Evolutionary conservation across 208 protist genomes (phyloP).

Genomic region (Leishmania turanica): DNA sequence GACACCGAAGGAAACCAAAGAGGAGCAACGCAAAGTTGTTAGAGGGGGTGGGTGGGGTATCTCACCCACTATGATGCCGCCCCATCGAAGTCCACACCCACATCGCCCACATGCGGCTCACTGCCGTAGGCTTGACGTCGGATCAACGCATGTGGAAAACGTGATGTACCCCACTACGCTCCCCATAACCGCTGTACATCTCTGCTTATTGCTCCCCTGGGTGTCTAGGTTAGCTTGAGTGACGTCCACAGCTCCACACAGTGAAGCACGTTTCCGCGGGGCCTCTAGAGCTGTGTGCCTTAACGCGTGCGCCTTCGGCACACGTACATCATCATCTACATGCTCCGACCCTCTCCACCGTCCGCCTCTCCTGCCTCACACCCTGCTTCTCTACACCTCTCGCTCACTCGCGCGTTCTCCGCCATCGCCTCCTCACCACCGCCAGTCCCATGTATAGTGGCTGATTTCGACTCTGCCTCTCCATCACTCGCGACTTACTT

Average conservation of each 20-base stretch:
- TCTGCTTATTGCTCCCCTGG: background rate
- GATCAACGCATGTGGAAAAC: background rate
- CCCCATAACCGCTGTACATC: background rate
- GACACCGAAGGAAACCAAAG: background rate
- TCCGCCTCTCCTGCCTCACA: background rate
- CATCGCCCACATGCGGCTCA: background rate
- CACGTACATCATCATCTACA: background rate
- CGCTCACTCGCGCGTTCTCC: background rate
- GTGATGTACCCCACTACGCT: background rate
- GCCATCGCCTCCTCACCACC: background rate
- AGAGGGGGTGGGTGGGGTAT: background rate
- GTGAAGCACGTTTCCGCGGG: background rate
- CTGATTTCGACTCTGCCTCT: background rate
- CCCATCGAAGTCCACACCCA: background rate
- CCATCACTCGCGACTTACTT: background rate
- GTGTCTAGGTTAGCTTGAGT: background rate
- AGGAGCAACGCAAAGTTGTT: background rate
- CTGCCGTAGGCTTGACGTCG: background rate
- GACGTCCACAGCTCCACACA: background rate
- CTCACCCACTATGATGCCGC: background rate
- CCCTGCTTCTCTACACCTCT: background rate
- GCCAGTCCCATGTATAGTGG: constrained; percentile 1
- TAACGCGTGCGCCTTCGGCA: background rate
- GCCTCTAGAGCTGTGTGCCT: background rate
- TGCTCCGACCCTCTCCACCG: background rate